Base-by-base conservation (phyloP, 2,329 filamentous ascomycete species). In the Xylaria sp. region DNA sequence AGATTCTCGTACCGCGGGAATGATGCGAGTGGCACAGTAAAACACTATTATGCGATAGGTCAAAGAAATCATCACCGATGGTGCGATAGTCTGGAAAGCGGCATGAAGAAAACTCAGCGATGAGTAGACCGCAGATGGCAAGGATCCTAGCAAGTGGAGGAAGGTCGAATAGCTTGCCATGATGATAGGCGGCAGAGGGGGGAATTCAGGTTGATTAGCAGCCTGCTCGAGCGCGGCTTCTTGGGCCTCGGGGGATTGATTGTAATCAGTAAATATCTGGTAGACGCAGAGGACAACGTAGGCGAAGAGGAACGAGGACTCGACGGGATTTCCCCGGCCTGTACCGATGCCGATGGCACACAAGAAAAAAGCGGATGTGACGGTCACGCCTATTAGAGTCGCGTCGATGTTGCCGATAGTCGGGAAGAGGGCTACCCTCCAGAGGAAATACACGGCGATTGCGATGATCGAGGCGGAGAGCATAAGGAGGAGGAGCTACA, bases 251-350 rank as follows among this genome's bases (percentile, higher is more conserved):
- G 87, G 81, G 4, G 92, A 94, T 2, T 96, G 94, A 74, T 95
- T 89, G 82, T 98, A 98, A 82, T 99, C 96, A 76, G 96, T 99
- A 81, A 98, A 98, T 80, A 98, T 98, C 81, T 99, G 96, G 83
- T 98, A 99, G 78, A 98, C 92, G 84, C 95, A 98, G 71, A 99
- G 90, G n/a, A 97, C 96, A 69, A 98, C 90, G 81, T 99, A 99
- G 76, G 96, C 95, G 78, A 99, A 98, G 67, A 99, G 87, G 12
- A 99, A 85, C 25, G 95, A 97, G 74, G 93, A 97, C 82, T 99
- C 95, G 63, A 98, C 92, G 1, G 95, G 93, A 76, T 97, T 99
- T 69, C 96, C 96, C 75, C 94, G 91, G 1, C 95, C 95, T 76
- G 93, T 97, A 70, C 92, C 93, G 74, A 98, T 98, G 29, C 96